phyloP scores from a whole-genome alignment of 139 green algal species.

The Pleodorina starrii region DNA sequence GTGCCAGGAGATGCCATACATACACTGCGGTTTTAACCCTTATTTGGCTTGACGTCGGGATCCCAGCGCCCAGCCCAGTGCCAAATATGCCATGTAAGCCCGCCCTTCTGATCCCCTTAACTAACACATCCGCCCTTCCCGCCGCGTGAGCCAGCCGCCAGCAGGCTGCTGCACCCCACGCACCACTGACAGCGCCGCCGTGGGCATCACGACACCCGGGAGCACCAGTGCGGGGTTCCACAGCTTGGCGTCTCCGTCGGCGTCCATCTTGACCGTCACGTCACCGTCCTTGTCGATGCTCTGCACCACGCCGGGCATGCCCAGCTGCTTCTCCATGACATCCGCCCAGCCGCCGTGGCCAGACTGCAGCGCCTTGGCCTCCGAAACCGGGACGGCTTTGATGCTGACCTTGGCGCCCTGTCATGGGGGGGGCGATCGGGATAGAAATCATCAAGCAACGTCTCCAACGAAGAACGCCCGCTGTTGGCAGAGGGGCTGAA shows the following conservation, averaged over 20 bases:
- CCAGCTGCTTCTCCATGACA: background rate
- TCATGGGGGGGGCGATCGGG: too few species aligned
- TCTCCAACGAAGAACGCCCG: too few species aligned
- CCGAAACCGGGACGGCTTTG: background rate
- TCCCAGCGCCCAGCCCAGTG: too few species aligned
- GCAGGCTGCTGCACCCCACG: background rate
- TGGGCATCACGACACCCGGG: background rate
- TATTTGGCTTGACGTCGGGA: too few species aligned
- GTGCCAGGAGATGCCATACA: too few species aligned
- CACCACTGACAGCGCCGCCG: background rate
- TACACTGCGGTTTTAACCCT: too few species aligned
- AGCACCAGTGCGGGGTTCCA: background rate
- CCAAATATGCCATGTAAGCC: too few species aligned
- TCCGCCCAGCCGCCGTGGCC: background rate
- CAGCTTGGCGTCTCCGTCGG: background rate
- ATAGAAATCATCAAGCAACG: too few species aligned
- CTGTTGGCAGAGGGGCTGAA: too few species aligned
- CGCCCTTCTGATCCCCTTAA: too few species aligned
- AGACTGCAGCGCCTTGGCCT: background rate
- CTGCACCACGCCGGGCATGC: background rate
- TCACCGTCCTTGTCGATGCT: background rate
- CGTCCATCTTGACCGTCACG: background rate
- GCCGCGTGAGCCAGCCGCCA: too few species aligned
- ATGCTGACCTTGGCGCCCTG: background rate
- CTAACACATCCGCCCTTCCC: too few species aligned